Evolutionary conservation across 331 rosid genomes (phyloP), one percentile per base, ranked within the genome.

Genomic region (Cucumis variabilis): DNA sequence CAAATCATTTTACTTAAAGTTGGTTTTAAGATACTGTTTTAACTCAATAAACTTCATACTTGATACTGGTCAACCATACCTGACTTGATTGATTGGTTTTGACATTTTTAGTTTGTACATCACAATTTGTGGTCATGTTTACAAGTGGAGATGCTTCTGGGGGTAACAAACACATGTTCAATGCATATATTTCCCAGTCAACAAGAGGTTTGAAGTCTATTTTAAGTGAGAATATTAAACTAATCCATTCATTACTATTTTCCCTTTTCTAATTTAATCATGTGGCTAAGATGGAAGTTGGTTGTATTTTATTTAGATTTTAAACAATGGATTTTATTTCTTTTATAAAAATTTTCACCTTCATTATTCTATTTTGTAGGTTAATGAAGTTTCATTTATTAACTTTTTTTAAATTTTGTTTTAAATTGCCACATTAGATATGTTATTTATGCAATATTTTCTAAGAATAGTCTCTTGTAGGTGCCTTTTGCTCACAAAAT

Each of bases 91-190:
- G 77, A 89, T 37, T 65, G 58, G 55, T 75, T 87, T 83, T 62
- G 70, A 87, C 63, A 68, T 80, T 90, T 92, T 13, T 87, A 97
- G 99, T 97, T 84, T 93, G 98, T 88, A 93, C 98, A 82, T 88
- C 97, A 58, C 94, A 94, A 90, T 95, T 94, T 91, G 98, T 95
- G 92, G 98, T 91, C 89, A 93, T 97, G 98, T 95, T 97, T 89
- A 94, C 94, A 41, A 92, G 96, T 44, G 89, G 89, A 65, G 93
- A 88, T 68, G 92, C 93, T 74, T 75, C 86, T 23, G 91, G 92
- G 79, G 86, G 89, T 82, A 87, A 92, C 86, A 93, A 90, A 82
- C 85, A 90, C 90, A 67, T 89, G 15, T 92, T 92, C 92, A 93
- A 85, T 87, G 99, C 98, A 88, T 94, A 91, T 93, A 88, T 95